A percentile compares a stretch with the other conserved stretches of the same genome.
Evolutionary conservation across 2,329 filamentous ascomycete species (phyloP).

Genomic region (Fusarium tuaranense): DNA sequence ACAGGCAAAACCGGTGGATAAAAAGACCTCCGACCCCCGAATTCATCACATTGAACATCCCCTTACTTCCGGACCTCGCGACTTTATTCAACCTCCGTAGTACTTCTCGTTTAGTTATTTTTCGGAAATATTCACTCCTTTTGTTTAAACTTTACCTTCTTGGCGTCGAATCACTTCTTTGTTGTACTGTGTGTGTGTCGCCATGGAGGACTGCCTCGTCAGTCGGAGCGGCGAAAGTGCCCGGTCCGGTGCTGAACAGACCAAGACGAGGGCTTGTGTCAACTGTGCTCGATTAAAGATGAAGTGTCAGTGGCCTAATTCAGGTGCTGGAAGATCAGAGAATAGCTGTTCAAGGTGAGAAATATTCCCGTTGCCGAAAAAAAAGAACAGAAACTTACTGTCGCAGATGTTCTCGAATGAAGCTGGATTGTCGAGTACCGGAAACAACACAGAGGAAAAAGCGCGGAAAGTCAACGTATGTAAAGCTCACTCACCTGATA

Average conservation of each 20-base stretch:
- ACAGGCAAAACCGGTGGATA: conserved; percentile 14
- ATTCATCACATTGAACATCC: conserved; percentile 19
- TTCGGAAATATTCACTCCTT: background rate
- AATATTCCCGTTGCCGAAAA: background rate
- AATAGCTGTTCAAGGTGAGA: conserved; percentile 45
- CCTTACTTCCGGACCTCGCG: conserved; percentile 17
- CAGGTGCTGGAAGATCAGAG: conserved; percentile 34
- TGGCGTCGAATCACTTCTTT: background rate
- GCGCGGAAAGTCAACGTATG: conserved; percentile 52
- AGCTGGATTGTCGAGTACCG: conserved; percentile 49
- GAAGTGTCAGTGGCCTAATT: conserved; percentile 50
- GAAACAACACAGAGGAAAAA: conserved; percentile 49
- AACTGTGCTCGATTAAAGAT: conserved; percentile 53
- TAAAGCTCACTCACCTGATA: background rate
- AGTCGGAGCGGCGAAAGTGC: conserved; percentile 13
- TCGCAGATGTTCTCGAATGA: conserved; percentile 50
- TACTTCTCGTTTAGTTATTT: background rate
- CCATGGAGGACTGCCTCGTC: conserved; percentile 40
- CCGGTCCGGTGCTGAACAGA: conserved; percentile 1
- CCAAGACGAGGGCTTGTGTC: conserved; percentile 48
- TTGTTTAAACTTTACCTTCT: background rate
- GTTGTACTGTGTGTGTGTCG: background rate
- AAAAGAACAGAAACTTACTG: background rate
- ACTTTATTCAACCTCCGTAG: background rate
- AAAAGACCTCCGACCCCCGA: conserved; percentile 30